phyloP scores from a whole-genome alignment of 257 asterid genomes.

The Solanum medicagineum region DNA sequence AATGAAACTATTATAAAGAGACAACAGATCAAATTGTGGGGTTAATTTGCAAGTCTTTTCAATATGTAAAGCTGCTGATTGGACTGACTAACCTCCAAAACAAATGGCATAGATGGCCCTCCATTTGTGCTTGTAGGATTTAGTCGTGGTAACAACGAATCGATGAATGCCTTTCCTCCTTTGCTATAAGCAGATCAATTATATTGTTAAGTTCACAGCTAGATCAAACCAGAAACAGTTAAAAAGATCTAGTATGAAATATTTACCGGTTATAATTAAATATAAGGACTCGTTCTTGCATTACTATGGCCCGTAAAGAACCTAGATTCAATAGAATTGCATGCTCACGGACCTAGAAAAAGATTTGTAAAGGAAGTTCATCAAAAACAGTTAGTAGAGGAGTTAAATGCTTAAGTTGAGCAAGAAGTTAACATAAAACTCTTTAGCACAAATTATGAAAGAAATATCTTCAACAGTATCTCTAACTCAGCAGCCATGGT shows the following conservation, averaged over 20 bases:
- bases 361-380: neutral
- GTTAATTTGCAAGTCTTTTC: neutral
- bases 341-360: slow-evolving; percentile 70
- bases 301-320: slow-evolving; percentile 79
- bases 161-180: slow-evolving; percentile 96
- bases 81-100: slow-evolving; percentile 60
- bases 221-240: neutral
- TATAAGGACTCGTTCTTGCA: slow-evolving; percentile 80
- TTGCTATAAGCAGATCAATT: slow-evolving; percentile 31
- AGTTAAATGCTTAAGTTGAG: neutral
- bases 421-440: neutral
- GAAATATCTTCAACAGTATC: neutral
- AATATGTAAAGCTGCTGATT: neutral
- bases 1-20: neutral
- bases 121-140: slow-evolving; percentile 60
- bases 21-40: neutral
- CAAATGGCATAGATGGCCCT: slow-evolving; percentile 92
- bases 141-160: slow-evolving; percentile 78
- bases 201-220: neutral
- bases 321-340: slow-evolving; percentile 95
- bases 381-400: neutral
- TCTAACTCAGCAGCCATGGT: neutral
- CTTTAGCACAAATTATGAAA: neutral
- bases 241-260: neutral
- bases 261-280: slow-evolving; percentile 91